phyloP scores from a whole-genome alignment of 768 basidiomycete species.

The Calocera cornea region DNA sequence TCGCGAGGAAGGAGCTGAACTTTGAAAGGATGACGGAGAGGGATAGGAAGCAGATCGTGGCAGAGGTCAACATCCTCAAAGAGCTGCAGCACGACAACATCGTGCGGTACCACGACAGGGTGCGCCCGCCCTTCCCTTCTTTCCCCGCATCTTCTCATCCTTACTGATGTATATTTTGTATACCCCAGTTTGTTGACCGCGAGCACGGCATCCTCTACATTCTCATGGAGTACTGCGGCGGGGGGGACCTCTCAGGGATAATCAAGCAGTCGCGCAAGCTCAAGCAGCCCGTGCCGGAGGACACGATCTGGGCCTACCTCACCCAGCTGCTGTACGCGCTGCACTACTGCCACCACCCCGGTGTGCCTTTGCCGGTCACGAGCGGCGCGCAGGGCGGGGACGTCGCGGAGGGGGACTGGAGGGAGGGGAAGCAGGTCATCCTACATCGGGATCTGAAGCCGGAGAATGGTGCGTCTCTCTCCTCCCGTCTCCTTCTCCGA shows the following conservation, averaged over 20 bases:
- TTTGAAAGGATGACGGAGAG: constrained; percentile 94
- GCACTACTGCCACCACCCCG: constrained; percentile 84
- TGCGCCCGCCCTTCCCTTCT: constrained; percentile 14
- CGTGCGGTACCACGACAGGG: constrained; percentile 84
- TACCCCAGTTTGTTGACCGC: constrained; percentile 56
- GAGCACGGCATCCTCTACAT: constrained; percentile 88
- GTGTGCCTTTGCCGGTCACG: constrained; percentile 19
- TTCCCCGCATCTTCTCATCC: not conserved
- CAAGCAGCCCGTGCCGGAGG: constrained; percentile 69
- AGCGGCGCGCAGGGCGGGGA: not conserved
- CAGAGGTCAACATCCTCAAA: constrained; percentile 97
- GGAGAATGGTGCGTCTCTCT: constrained; percentile 65
- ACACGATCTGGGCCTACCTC: constrained; percentile 91
- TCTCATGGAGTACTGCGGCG: constrained; percentile 97
- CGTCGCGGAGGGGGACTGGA: constrained; percentile 5
- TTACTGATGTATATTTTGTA: no score
- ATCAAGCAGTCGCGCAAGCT: constrained; percentile 54
- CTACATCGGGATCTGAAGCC: constrained; percentile 94
- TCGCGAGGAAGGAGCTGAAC: constrained; percentile 90
- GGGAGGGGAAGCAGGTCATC: constrained; percentile 31
- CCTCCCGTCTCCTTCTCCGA: not conserved
- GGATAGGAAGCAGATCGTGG: constrained; percentile 90
- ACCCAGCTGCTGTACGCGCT: constrained; percentile 83
- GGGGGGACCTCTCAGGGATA: constrained; percentile 79
- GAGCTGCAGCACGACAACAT: constrained; percentile 92